Conservation (phyloP, 805 yeast genomes). For the Sugiyamaella qingdaonensis region DNA sequence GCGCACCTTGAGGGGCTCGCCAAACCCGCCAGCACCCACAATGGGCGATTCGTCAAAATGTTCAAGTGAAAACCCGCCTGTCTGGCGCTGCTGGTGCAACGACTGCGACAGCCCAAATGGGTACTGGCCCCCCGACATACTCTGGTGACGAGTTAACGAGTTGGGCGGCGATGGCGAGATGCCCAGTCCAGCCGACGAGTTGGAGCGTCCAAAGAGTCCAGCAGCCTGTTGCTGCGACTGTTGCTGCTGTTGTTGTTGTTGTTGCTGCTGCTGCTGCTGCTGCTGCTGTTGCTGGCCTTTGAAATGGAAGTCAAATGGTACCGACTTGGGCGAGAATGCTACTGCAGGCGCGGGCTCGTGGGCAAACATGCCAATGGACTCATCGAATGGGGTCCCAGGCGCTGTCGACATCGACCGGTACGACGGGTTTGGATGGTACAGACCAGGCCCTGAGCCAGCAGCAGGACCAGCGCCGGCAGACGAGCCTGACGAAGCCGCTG, state of each 20-base stretch:
- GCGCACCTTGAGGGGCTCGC: background rate
- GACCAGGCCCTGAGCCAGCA: slow-evolving; percentile 11
- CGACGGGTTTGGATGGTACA: slow-evolving; percentile 13
- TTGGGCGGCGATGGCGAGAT: slow-evolving; percentile 8
- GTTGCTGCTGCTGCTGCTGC: background rate
- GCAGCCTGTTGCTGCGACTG: background rate
- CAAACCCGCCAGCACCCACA: background rate
- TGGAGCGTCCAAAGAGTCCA: slow-evolving; percentile 13
- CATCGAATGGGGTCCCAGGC: slow-evolving; percentile 21
- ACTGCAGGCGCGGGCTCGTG: background rate
- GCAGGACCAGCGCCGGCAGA: slow-evolving; percentile 1
- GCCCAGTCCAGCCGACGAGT: slow-evolving; percentile 12
- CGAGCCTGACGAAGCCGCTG: background rate
- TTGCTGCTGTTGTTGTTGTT: slow-evolving; percentile 5
- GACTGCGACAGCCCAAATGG: slow-evolving; percentile 3
- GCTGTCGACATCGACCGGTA: slow-evolving; percentile 16
- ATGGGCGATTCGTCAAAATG: background rate
- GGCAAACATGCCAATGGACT: slow-evolving; percentile 9
- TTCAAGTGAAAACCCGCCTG: background rate
- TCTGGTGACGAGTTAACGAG: slow-evolving; percentile 8
- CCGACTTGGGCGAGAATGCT: slow-evolving; percentile 9
- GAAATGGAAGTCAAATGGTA: slow-evolving; percentile 7
- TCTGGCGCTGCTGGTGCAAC: slow-evolving; percentile 5
- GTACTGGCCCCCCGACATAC: slow-evolving; percentile 4
- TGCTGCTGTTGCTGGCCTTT: background rate